Conservation (phyloP, 163 green algal genomes). For the Chlamydomonas reinhardtii region DNA sequence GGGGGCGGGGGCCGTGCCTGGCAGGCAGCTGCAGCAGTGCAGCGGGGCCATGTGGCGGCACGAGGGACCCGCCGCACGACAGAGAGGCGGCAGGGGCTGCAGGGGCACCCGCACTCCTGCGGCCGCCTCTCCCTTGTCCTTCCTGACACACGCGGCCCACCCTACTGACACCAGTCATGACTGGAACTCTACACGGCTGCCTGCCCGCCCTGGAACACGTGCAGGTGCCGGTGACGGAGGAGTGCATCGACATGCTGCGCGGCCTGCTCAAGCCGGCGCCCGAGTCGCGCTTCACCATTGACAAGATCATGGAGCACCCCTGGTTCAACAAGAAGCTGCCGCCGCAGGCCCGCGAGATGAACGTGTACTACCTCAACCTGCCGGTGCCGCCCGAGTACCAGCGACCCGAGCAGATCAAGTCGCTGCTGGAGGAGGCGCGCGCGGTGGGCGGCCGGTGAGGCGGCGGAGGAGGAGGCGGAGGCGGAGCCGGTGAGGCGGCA, state of each 20-base stretch:
- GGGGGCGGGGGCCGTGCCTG: too few species aligned
- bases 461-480: too few species aligned
- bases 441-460: background rate
- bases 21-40: too few species aligned
- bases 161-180: too few species aligned
- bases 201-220: slow-evolving; percentile 1
- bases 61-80: too few species aligned
- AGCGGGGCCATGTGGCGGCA: too few species aligned
- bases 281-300: slow-evolving; percentile 71
- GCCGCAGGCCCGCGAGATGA: slow-evolving; percentile 60
- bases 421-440: slow-evolving; percentile 51
- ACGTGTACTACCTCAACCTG: slow-evolving; percentile 59
- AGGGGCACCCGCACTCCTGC: too few species aligned
- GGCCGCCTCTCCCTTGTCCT: too few species aligned
- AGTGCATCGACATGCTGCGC: slow-evolving; percentile 72
- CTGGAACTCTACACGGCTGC: too few species aligned
- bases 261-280: slow-evolving; percentile 70
- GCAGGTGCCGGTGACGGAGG: slow-evolving; percentile 29
- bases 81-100: too few species aligned
- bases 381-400: slow-evolving; percentile 58
- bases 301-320: slow-evolving; percentile 68
- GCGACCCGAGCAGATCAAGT: slow-evolving; percentile 56
- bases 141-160: too few species aligned
- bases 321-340: slow-evolving; percentile 81
- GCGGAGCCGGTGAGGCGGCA: too few species aligned